Evolutionary conservation across 169 alveolate species (phyloP).

Genomic region (Theileria annulata): DNA sequence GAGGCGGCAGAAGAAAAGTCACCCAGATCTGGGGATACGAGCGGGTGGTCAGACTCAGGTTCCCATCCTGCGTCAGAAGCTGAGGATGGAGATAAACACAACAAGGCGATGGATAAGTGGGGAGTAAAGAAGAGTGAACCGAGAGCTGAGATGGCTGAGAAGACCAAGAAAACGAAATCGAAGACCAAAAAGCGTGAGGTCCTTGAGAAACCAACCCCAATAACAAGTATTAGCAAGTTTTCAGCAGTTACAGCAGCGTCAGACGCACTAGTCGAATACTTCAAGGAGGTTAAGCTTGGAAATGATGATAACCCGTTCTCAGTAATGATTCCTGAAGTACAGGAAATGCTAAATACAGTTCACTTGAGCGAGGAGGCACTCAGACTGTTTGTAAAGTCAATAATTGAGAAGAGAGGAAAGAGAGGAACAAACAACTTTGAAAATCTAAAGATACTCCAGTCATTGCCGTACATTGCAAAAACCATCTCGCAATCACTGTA

Average conservation of each 20-base stretch:
- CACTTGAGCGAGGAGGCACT: conserved; percentile 79
- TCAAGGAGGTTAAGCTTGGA: conserved; percentile 33
- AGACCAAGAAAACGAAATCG: conserved; percentile 67
- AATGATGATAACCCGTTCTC: conserved; percentile 62
- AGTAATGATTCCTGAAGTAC: conserved; percentile 68
- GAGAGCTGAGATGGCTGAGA: conserved; percentile 41
- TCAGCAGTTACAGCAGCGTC: conserved; percentile 55
- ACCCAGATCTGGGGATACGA: conserved; percentile 68
- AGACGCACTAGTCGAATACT: conserved; percentile 47
- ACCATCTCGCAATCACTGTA: conserved; percentile 76
- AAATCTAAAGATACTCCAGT: conserved; percentile 79
- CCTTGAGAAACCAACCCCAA: conserved; percentile 41
- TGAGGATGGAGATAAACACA: conserved; percentile 80
- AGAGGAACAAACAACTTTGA: conserved; percentile 87
- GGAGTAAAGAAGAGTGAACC: conserved; percentile 79
- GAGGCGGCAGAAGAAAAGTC: conserved; percentile 34
- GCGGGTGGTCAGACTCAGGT: conserved; percentile 84
- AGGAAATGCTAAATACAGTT: conserved; percentile 71
- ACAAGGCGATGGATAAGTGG: conserved; percentile 85
- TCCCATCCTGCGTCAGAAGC: conserved; percentile 56
- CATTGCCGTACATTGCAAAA: conserved; percentile 83
- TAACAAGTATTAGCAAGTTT: conserved; percentile 26
- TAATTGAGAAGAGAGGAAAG: conserved; percentile 86
- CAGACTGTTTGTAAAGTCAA: conserved; percentile 78
- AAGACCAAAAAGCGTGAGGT: conserved; percentile 75